Percentiles rank a stretch among this genome's conserved stretches.
Evolutionary conservation across 225 moss, liverwort and hornwort genomes (phyloP).

Genomic region (Takakia lepidozioides): DNA sequence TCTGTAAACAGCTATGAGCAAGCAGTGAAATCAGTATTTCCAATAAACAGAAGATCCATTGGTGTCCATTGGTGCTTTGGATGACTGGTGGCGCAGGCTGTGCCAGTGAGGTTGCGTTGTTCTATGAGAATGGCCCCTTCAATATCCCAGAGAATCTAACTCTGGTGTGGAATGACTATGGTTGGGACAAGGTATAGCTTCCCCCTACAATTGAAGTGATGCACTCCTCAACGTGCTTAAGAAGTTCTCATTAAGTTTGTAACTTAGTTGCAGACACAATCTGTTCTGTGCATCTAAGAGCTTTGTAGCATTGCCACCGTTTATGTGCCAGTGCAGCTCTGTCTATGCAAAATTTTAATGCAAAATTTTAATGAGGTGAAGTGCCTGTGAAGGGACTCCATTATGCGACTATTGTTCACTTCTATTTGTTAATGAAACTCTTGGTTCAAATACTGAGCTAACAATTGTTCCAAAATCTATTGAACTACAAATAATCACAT

Average conservation of each 20-base stretch:
- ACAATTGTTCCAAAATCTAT: too few relatives aligned
- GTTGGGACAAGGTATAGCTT: conserved; percentile 68
- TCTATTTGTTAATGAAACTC: too few relatives aligned
- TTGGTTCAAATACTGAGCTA: too few relatives aligned
- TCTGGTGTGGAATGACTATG: conserved; percentile 69
- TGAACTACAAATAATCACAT: too few relatives aligned
- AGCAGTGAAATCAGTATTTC: too few relatives aligned
- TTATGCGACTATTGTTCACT: too few relatives aligned
- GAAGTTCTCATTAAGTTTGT: too few relatives aligned
- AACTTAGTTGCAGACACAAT: too few relatives aligned
- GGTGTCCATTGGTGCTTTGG: conserved; percentile 62
- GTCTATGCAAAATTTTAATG: background rate
- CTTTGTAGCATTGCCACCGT: background rate
- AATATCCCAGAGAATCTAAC: conserved; percentile 64
- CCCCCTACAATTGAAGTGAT: too few relatives aligned
- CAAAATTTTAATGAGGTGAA: background rate
- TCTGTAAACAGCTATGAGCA: too few relatives aligned
- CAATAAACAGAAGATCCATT: too few relatives aligned
- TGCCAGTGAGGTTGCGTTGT: conserved; percentile 71
- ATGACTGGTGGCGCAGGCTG: conserved; percentile 85
- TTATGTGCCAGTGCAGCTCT: background rate
- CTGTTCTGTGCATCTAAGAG: background rate
- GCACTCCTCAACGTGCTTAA: background rate
- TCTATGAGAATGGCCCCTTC: conserved; percentile 82
- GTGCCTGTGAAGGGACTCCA: too few relatives aligned